A percentile compares a stretch with the other conserved stretches of the same genome.
These are phyloP conservation scores for Leishmania aethiopica DNA, from an alignment of 208 protist genomes.

Conservation along the genomic window DNA sequence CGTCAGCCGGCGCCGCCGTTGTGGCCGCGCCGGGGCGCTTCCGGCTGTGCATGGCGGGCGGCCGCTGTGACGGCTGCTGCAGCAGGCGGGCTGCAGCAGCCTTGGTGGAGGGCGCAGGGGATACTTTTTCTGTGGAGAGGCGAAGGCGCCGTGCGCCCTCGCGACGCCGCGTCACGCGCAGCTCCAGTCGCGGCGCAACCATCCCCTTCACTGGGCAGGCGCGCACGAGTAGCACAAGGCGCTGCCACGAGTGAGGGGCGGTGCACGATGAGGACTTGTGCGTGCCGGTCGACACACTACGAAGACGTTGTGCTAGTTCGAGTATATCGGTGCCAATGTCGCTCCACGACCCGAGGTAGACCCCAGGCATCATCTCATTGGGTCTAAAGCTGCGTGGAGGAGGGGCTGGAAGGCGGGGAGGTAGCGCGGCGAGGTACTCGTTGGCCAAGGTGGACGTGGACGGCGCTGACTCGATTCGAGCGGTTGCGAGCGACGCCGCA, in stretches of 20 bases:
- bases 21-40: background rate
- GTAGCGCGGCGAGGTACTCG: constrained; percentile 6
- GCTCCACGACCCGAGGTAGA: constrained; percentile 58
- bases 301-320: constrained; percentile 26
- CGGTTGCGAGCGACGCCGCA: background rate
- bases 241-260: constrained; percentile 13
- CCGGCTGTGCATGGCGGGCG: background rate
- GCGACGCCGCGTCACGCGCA: constrained; percentile 17
- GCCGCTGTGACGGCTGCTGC: constrained; percentile 2
- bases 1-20: background rate
- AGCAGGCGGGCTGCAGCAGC: background rate
- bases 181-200: constrained; percentile 19
- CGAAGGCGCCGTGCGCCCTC: background rate
- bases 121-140: background rate
- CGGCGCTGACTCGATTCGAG: background rate
- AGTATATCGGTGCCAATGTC: constrained; percentile 41
- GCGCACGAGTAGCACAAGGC: constrained; percentile 39
- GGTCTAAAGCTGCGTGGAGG: constrained; percentile 49
- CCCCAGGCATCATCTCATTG: constrained; percentile 51
- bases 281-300: background rate
- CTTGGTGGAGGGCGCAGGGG: too few species aligned
- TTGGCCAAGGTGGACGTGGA: background rate
- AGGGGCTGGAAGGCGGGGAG: constrained; percentile 16
- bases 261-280: background rate
- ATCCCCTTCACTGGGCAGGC: constrained; percentile 29